Base-by-base conservation (phyloP, 2,329 filamentous ascomycete genomes). In the Cladophialophora psammophila region DNA sequence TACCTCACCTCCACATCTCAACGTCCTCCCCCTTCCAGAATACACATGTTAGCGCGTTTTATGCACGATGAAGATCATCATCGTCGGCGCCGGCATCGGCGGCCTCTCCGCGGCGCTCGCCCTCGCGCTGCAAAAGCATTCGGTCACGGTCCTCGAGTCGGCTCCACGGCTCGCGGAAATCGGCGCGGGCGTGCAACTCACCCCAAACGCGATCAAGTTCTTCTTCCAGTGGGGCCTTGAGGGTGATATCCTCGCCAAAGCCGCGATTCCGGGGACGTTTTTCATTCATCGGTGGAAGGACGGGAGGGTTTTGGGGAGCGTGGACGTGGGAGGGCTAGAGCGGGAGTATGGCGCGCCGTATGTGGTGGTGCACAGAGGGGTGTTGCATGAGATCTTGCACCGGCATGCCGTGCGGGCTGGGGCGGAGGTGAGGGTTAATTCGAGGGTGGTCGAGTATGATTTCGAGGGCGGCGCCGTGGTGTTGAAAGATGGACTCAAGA, bases 171-270 rank as follows among this genome's bases (percentile, higher is more conserved):
- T 80, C 60, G 72, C 71, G 9, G 77, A 79, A 64, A 77, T 79
- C 35, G 78, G 78, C 5, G 77, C 78, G 2, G 77, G 77, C 1
- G 76, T 79, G 40, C 77, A 77, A 31, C 78, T 79, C 60, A 76
- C 75, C 8, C 74, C 76, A 18, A 78, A 79, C 53, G 78, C 78
- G 1, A 72, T 45, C 56, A 59, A 59, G 56, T 45, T 42, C 40
- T 34, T 59, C 35, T 59, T 59, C 56, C 40, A 5, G 6, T 59
- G 35, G 36, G 56, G 56, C 26, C 13, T 59, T 34, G 6, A 15
- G 10, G 56, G 42, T n/a, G 36, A 48, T 10, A 40, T 59, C 10
- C 26, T 59, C 9, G 56, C 34, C 36, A 40, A n/a, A n/a, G 35
- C 56, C 35, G 40, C 40, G 6, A 4, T 59, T 1, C 56, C 56